Evolutionary conservation across 1,284 basidiomycete genomes (phyloP).

Genomic region (Marasmius tenuissimus): DNA sequence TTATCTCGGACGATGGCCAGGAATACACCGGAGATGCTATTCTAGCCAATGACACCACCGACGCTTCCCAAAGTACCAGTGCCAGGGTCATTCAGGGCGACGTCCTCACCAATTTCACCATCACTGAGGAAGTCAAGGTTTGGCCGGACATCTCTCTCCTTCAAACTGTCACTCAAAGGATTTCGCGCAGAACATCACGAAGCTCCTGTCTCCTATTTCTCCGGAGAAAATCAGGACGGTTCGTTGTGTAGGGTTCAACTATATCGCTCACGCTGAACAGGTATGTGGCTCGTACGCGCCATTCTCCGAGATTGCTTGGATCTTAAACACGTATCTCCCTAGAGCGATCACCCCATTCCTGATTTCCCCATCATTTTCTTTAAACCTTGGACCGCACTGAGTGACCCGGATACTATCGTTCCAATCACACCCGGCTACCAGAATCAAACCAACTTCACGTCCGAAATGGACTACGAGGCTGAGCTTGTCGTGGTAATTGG

Average conservation of each 20-base stretch:
- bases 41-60: constrained; percentile 27
- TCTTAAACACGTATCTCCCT: constrained; percentile 17
- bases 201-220: constrained; percentile 34
- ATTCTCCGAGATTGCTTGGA: constrained; percentile 33
- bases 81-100: constrained; percentile 37
- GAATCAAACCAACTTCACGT: constrained; percentile 40
- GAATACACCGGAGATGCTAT: constrained; percentile 41
- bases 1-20: constrained; percentile 37
- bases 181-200: constrained; percentile 30
- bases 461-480: constrained; percentile 43
- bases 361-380: constrained; percentile 30
- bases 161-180: background rate
- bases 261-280: constrained; percentile 33
- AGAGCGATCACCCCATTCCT: constrained; percentile 12
- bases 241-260: constrained; percentile 38
- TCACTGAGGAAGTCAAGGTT: constrained; percentile 37
- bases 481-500: constrained; percentile 46
- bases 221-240: constrained; percentile 34
- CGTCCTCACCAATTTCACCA: constrained; percentile 36
- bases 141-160: background rate
- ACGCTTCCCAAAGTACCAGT: constrained; percentile 35
- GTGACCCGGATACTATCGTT: constrained; percentile 34
- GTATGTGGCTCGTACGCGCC: constrained; percentile 21
- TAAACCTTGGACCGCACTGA: constrained; percentile 42
- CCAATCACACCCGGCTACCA: constrained; percentile 40